Base-by-base conservation (phyloP, 2,329 filamentous ascomycete species). In the Mariannaea sp. region DNA sequence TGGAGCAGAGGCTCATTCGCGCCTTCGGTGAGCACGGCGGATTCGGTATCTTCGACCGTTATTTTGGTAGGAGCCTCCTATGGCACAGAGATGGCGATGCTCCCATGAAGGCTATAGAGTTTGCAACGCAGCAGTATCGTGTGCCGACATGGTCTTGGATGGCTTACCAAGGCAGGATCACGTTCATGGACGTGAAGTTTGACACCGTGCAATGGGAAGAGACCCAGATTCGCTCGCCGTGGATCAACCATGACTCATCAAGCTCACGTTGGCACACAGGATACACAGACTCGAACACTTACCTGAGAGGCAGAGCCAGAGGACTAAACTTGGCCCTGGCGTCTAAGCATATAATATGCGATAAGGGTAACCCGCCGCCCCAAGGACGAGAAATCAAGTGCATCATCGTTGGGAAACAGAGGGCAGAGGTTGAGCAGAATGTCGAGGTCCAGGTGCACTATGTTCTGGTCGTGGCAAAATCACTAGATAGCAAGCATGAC, bases 111-210 rank as follows among this genome's bases (percentile, higher is more conserved):
- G 20, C 40, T 6, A 58, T 58, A 9, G 1, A 43, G 1, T 57
- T 58, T 29, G 39, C 58, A 4, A 8, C 13, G 3, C 17, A 19
- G 9, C 38, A 41, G 7, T 40, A 55, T 26, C 29, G 13, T 4
- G 60, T 66, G 1, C 70, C 70, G 2, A 55, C 62, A 0, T 73
- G 71, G 71, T 73, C 71, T 0, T 73, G 70, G 71, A 73, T 71
- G 67, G 67, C 64, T 0, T 70, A 72, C 22, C 16, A 62, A 2
- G 71, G 70, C 3, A 60, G 42, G 0, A 72, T 73, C 3, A 43
- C 56, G 5, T 72, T 64, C 24, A n/a, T 71, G 10, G 24, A 65
- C 7, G 38, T 65, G 1, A 53, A 56, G 0, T 62, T 70, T 10
- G 55, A 53, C 1, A 29, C 32, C 1, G 56, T 63, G 14, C 17